Evolutionary conservation across 257 asterid genomes (phyloP).

Genomic region (Petunia axillaris): DNA sequence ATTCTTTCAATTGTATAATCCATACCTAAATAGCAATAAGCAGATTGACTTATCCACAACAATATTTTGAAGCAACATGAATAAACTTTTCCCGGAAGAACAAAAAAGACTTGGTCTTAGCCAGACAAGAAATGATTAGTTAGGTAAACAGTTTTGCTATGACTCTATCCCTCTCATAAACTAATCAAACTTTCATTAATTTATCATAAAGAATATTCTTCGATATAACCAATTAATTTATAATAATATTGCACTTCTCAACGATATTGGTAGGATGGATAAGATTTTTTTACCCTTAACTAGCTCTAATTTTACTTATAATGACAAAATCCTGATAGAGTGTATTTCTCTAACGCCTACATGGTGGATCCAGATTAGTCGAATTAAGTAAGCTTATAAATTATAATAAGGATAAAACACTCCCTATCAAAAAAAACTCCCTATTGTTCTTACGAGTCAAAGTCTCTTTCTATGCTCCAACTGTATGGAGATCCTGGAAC

Average conservation of each 20-base stretch:
- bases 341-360: too few species aligned
- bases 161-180: neutral
- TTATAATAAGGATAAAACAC: too few species aligned
- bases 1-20: neutral
- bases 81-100: neutral
- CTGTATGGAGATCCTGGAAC: neutral
- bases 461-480: neutral
- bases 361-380: too few species aligned
- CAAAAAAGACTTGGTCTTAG: neutral
- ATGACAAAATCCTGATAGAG: too few species aligned
- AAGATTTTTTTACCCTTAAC: too few species aligned
- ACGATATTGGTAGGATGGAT: too few species aligned
- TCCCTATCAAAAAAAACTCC: too few species aligned
- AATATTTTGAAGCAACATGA: neutral
- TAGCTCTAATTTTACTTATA: too few species aligned
- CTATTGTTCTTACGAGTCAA: neutral
- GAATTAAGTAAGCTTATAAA: too few species aligned
- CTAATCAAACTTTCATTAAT: neutral
- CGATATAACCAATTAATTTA: neutral
- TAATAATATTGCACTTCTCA: neutral
- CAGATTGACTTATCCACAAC: neutral
- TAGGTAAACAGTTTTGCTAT: neutral
- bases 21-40: neutral
- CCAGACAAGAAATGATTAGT: conserved; percentile 5
- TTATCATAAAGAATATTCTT: neutral